Evolutionary conservation across 2,329 filamentous ascomycete species (phyloP).

Genomic region (Thielaviopsis punctulata): DNA sequence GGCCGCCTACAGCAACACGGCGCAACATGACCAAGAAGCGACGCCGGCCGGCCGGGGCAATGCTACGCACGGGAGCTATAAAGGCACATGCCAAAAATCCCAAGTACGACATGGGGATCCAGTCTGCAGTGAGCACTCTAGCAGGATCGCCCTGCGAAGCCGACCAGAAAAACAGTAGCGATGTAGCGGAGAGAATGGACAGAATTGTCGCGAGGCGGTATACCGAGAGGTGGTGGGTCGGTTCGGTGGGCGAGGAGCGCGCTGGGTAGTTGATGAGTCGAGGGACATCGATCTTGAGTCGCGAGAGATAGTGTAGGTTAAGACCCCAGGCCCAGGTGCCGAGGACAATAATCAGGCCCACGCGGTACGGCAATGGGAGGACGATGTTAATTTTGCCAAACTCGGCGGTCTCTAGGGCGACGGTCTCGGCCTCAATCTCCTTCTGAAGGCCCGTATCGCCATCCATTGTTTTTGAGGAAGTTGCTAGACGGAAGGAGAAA

Average conservation of each 20-base stretch:
- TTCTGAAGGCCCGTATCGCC: constrained; percentile 3
- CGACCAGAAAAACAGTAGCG: constrained; percentile 68
- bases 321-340: constrained; percentile 90
- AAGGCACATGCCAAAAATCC: constrained; percentile 54
- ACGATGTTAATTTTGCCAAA: constrained; percentile 12
- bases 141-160: constrained; percentile 53
- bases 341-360: constrained; percentile 69
- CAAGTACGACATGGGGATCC: constrained; percentile 74
- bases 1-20: constrained; percentile 66
- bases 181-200: constrained; percentile 50
- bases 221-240: constrained; percentile 61
- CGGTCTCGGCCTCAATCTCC: constrained; percentile 12
- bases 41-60: constrained; percentile 52
- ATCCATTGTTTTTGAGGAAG: background rate
- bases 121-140: constrained; percentile 62
- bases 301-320: constrained; percentile 74
- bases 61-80: constrained; percentile 50
- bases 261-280: constrained; percentile 71
- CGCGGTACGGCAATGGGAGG: constrained; percentile 73
- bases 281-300: constrained; percentile 72
- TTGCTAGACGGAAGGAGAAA: background rate
- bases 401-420: constrained; percentile 7
- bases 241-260: constrained; percentile 51
- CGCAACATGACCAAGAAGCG: constrained; percentile 60
- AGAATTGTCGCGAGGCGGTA: constrained; percentile 74